Evolutionary conservation across 2,329 filamentous ascomycete species (phyloP).

Genomic region (Xylariaceae sp.): DNA sequence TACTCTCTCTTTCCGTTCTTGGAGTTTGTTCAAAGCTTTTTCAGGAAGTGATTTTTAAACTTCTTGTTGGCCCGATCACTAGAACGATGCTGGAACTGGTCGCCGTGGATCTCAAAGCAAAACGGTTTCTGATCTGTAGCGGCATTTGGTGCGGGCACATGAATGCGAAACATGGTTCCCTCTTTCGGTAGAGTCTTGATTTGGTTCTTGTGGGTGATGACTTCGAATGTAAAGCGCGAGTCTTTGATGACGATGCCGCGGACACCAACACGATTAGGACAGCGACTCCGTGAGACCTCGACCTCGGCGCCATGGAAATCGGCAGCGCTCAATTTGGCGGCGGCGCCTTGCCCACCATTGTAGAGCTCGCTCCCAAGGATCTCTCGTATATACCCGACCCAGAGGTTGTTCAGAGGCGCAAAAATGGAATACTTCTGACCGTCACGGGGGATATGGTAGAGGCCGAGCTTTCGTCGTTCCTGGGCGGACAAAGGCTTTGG

Average conservation of each 20-base stretch:
- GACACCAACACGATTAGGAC: constrained; percentile 81
- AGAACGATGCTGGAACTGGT: constrained; percentile 83
- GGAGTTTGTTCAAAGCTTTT: too few relatives aligned
- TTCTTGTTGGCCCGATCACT: constrained; percentile 89
- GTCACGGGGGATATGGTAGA: constrained; percentile 76
- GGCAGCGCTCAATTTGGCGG: constrained; percentile 80
- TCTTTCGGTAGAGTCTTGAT: constrained; percentile 89
- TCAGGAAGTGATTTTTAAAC: constrained; percentile 84
- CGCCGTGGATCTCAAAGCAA: constrained; percentile 85
- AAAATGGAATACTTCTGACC: constrained; percentile 79
- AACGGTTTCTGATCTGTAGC: constrained; percentile 48
- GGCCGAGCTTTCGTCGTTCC: constrained; percentile 73
- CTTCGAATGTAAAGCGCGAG: constrained; percentile 82
- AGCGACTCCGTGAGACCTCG: constrained; percentile 82
- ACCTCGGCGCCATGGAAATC: constrained; percentile 90
- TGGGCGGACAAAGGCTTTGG: constrained; percentile 78
- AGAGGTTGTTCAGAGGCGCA: constrained; percentile 76
- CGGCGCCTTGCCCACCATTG: constrained; percentile 63
- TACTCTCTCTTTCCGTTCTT: too few relatives aligned
- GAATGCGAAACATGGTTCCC: constrained; percentile 82
- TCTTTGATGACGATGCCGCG: constrained; percentile 89
- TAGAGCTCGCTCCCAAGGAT: constrained; percentile 70
- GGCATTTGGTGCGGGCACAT: constrained; percentile 57
- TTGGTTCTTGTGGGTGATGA: constrained; percentile 75
- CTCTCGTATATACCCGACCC: constrained; percentile 85